These are phyloP conservation scores for Chrysoporthe austroafricana DNA, from an alignment of 2,329 filamentous ascomycete genomes.

Conservation along the genomic window DNA sequence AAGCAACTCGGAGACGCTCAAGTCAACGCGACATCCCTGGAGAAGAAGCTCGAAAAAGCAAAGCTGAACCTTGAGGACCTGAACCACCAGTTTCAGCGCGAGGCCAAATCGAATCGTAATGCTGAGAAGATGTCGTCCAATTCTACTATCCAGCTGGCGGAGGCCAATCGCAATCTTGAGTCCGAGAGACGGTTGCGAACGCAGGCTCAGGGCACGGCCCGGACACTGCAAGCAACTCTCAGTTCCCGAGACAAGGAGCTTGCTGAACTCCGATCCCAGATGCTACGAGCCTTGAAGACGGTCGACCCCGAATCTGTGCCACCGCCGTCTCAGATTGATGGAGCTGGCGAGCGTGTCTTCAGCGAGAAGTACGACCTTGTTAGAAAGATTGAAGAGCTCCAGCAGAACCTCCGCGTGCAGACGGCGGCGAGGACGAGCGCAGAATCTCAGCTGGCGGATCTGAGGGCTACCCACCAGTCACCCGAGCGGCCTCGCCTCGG, in stretches of 20 bases:
- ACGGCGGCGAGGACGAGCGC: conserved; percentile 80
- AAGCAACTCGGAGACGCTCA: conserved; percentile 88
- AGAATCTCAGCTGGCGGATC: conserved; percentile 78
- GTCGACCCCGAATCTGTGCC: conserved; percentile 77
- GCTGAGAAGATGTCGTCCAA: conserved; percentile 87
- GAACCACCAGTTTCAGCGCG: conserved; percentile 86
- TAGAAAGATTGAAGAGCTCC: conserved; percentile 84
- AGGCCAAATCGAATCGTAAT: conserved; percentile 86
- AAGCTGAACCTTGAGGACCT: conserved; percentile 87
- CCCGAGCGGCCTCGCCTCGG: conserved; percentile 77
- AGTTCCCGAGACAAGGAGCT: conserved; percentile 83
- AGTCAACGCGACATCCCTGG: conserved; percentile 77
- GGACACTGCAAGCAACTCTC: conserved; percentile 77
- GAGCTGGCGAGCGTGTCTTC: conserved; percentile 64
- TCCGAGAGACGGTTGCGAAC: conserved; percentile 83
- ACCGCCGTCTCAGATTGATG: conserved; percentile 63
- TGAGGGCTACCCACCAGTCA: conserved; percentile 75
- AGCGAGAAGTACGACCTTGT: conserved; percentile 82
- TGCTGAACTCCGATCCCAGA: conserved; percentile 75
- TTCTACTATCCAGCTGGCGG: conserved; percentile 80
- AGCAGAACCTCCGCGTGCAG: conserved; percentile 83
- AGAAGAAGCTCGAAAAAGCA: conserved; percentile 94
- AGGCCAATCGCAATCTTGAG: conserved; percentile 86
- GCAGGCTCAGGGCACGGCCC: conserved; percentile 84
- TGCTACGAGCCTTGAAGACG: conserved; percentile 81